Evolutionary conservation across 495 filamentous ascomycete species (phyloP), one percentile per base, ranked within the genome.

Genomic region (Tuber microsphaerosporum): DNA sequence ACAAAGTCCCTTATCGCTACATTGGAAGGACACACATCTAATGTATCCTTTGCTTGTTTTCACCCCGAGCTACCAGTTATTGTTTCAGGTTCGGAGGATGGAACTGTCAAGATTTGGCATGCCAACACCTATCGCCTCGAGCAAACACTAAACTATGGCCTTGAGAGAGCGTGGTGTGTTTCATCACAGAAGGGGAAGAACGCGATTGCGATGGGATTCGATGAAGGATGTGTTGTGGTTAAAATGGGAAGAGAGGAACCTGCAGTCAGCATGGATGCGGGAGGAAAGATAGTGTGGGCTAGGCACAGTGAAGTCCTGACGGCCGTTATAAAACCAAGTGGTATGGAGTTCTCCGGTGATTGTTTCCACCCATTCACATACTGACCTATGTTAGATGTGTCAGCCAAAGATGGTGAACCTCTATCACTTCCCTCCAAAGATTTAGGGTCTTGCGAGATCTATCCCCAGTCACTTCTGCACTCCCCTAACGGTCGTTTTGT

Each of bases 41-140:
- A 99, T 81, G 95, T 99, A n/a, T 97, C 93, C 12, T 99, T 98
- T 81, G 95, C 95, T 31, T 97, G 94, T 85, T 99, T 97, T 82
- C 95, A 99, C 83, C 95, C 95, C 0, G 96, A 98, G 84, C 85
- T 99, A 44, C 95, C 95, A 17, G 91, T 99, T 77, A 98, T 99
- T 77, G 96, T 99, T 73, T 97, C 94, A n/a, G 95, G 95, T 76
- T 97, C 94, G 22, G 95, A 99, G 84, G 95, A 99, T 85, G 94
- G 95, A 72, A 97, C 95, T 7, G 89, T 99, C 74, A 97, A 97
- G 86, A 94, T 98, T 84, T 99, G 95, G 95, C 95, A 99, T 82
- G 94, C 96, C 61, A 95, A 96, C 79, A 97, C 95, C 70, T 98
- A 98, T 84, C 88, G 95, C 72, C 87, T 98, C 61, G 95, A 98